Percentiles rank a stretch among this genome's conserved stretches.
These are phyloP conservation scores for Trichaptum fuscoviolaceum DNA, from an alignment of 768 basidiomycete species.

Conservation along the genomic window DNA sequence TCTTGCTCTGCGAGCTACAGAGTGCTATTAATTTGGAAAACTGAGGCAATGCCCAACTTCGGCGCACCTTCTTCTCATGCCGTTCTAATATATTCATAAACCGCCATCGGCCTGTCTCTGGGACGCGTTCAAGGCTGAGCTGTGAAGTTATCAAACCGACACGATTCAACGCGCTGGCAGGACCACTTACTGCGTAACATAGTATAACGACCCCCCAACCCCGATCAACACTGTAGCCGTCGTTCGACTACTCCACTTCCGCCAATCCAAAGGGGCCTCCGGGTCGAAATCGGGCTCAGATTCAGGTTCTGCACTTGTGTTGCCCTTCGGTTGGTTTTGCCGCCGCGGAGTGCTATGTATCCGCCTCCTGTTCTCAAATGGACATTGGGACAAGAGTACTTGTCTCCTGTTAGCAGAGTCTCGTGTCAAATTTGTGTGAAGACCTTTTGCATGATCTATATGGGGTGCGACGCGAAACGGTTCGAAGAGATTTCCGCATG, in stretches of 20 bases:
- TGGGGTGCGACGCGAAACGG: too few species aligned
- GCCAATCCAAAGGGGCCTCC: neutral
- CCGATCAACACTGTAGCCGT: neutral
- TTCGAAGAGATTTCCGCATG: too few species aligned
- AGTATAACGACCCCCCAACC: constrained; percentile 16
- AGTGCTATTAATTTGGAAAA: neutral
- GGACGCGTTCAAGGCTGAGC: constrained; percentile 71
- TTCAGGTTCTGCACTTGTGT: neutral
- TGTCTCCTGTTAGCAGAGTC: too few species aligned
- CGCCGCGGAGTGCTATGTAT: neutral
- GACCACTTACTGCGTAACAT: constrained; percentile 26
- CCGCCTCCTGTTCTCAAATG: neutral
- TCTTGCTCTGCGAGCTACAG: constrained; percentile 39
- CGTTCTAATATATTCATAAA: constrained; percentile 75
- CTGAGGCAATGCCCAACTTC: neutral
- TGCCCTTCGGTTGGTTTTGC: neutral
- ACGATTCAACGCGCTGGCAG: neutral
- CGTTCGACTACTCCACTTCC: neutral
- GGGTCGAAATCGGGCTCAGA: neutral
- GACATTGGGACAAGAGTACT: too few species aligned
- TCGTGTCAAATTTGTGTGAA: too few species aligned
- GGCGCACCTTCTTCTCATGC: constrained; percentile 49
- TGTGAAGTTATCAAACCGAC: neutral
- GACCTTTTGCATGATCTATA: too few species aligned
- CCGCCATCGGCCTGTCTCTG: constrained; percentile 81